Evolutionary conservation across 208 protist species (phyloP), one percentile per base, ranked within the genome.

Genomic region (Wallacemonas collosoma): DNA sequence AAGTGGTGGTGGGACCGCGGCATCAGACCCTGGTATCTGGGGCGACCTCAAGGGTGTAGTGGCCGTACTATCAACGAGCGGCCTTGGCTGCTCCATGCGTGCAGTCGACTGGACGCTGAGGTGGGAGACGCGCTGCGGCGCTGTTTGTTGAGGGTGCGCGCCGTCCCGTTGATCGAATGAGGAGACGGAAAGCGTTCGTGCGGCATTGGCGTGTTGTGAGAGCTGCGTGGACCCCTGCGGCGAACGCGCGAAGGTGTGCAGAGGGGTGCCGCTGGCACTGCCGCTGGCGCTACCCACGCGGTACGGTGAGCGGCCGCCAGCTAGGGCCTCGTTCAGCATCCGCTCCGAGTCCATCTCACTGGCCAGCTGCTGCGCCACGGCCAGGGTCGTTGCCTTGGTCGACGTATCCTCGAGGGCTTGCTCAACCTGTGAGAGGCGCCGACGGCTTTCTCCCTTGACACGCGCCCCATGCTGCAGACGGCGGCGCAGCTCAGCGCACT

Each of bases 51-150:
- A 55, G 17, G 82, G 82, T 15, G 81, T 90, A 9, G 53, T 68
- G 38, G 85, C 79, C 4, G 56, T 44, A 17, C 82, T 81, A 14
- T 55, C 75, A n/a, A 48, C 12, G 11, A 82, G 45, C 4, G 77
- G 82, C 12, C 82, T 73, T 43, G 85, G 76, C 8, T 81, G 67
- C 5, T 60, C 65, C 79, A 90, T 85, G 43, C 85, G 82, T 0
- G 77, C 72, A 2, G 85, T 87, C 56, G 85, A 73, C 62, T 90
- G 85, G 54, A 86, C 78, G 40, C 77, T 75, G 47, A 85, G 78
- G 41, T 64, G 71, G 9, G 71, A 67, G 26, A 79, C 51, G 66
- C 45, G 67, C 77, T 78, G 70, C 79, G 76, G 40, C 3, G 66
- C 9, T 3, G n/a, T 5, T 4, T 61, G 80, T 62, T 56, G 66